phyloP scores from a whole-genome alignment of 2,329 filamentous ascomycete species.

The Arachnomyces sp. region DNA sequence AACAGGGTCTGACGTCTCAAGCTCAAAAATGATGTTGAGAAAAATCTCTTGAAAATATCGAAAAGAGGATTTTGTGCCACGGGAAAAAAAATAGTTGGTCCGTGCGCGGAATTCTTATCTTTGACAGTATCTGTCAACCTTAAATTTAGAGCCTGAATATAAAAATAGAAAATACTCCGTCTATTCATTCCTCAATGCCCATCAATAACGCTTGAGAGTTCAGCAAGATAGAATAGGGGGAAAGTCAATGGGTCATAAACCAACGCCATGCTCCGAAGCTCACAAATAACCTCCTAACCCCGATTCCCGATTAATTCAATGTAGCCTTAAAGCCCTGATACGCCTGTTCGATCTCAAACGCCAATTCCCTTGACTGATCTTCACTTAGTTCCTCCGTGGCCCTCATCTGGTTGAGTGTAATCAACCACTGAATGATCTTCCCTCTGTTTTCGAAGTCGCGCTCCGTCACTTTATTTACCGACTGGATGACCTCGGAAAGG shows the following conservation, averaged over 20 bases:
- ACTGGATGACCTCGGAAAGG: constrained; percentile 90
- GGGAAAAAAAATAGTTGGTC: constrained; percentile 3
- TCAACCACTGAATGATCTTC: constrained; percentile 98
- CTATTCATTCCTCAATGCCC: constrained; percentile 17
- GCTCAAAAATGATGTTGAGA: neutral
- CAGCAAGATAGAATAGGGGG: no score
- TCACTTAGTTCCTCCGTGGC: constrained; percentile 85
- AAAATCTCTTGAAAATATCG: no score
- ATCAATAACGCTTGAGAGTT: neutral
- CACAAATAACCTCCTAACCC: neutral
- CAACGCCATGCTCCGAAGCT: neutral
- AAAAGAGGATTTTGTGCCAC: neutral
- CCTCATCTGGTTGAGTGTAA: constrained; percentile 95
- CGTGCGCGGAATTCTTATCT: constrained; percentile 4
- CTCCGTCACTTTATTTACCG: constrained; percentile 93
- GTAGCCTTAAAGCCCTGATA: constrained; percentile 89
- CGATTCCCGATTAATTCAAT: constrained; percentile 45
- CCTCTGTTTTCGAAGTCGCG: constrained; percentile 89
- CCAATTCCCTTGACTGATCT: constrained; percentile 78
- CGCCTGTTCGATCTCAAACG: constrained; percentile 87
- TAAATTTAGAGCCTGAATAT: constrained; percentile 11
- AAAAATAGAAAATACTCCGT: constrained; percentile 27
- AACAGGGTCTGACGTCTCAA: neutral
- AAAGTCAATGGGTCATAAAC: constrained; percentile 7
- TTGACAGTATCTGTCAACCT: constrained; percentile 8